phyloP scores from a whole-genome alignment of 2,329 filamentous ascomycete genomes.

The Botryosphaeria agaves region DNA sequence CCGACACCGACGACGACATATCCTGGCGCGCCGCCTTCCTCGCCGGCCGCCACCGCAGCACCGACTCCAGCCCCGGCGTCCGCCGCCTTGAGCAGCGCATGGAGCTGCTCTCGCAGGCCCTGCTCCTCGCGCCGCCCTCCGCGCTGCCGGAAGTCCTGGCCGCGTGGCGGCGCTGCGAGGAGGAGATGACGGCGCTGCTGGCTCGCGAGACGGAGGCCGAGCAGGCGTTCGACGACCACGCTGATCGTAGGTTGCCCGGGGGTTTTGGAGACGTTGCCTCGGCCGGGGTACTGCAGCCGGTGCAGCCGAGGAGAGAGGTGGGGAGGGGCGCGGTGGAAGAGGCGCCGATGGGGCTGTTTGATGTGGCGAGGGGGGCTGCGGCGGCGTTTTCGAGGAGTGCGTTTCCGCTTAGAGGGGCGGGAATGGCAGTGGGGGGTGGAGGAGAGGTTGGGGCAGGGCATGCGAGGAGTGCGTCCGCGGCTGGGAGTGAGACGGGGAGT shows the following conservation, averaged over 20 bases:
- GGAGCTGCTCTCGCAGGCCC: slow-evolving; percentile 58
- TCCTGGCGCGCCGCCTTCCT: slow-evolving; percentile 66
- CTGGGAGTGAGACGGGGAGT: slow-evolving; percentile 5
- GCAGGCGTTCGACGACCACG: slow-evolving; percentile 50
- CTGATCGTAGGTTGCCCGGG: slow-evolving; percentile 22
- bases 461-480: slow-evolving; percentile 1
- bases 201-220: slow-evolving; percentile 47
- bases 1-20: slow-evolving; percentile 38
- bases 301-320: slow-evolving; percentile 24
- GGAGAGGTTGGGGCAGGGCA: neutral
- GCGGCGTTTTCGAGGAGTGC: slow-evolving; percentile 28
- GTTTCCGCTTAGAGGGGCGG: slow-evolving; percentile 22
- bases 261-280: slow-evolving; percentile 17
- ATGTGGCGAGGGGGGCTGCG: slow-evolving; percentile 31
- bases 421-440: slow-evolving; percentile 6
- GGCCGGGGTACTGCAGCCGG: slow-evolving; percentile 11
- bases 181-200: slow-evolving; percentile 52
- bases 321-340: slow-evolving; percentile 26
- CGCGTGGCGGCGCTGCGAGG: slow-evolving; percentile 60
- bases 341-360: slow-evolving; percentile 34
- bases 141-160: slow-evolving; percentile 60
- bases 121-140: slow-evolving; percentile 52
- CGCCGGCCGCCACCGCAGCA: slow-evolving; percentile 56
- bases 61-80: slow-evolving; percentile 22
- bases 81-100: slow-evolving; percentile 65